Evolutionary conservation across 352 stramenopile species (phyloP), one percentile per base, ranked within the genome.

Genomic region (Globisporangium ultimum): DNA sequence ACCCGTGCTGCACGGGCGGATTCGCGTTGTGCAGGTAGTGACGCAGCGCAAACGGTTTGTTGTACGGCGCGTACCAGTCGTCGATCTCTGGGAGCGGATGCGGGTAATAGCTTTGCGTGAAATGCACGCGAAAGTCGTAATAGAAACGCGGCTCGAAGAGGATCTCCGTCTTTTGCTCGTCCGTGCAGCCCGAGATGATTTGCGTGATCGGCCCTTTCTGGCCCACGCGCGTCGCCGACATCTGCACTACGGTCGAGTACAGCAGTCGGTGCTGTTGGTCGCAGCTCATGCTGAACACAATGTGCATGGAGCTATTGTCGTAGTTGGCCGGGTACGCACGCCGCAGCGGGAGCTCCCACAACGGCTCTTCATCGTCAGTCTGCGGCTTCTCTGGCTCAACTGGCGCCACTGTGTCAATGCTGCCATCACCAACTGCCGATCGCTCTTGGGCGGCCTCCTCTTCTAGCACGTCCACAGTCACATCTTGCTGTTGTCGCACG

Each of bases 61-160:
- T 81, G 62, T 80, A 81, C 38, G 72, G 69, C 18, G 63, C 63
- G 61, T 79, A 84, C 14, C 58, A 2, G 58, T 84, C 71, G n/a
- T 62, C 66, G 21, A 78, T 56, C 48, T 70, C 67, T 20, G 63
- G 64, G 18, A 50, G 53, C 12, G 75, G 75, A 38, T 79, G 64
- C 13, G 62, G 70, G 1, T 61, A 71, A 55, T 72, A 85, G 13
- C 55, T 64, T 12, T 72, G 75, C 28, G 70, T 72, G 58, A 82
- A 78, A 42, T 82, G 72, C 45, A 68, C 57, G 2, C 68, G 67
- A 45, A 72, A 84, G 64, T 84, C 67, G 57, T 76, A 69, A 51
- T 84, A 81, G 28, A 84, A 67, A 22, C 55, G 68, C 53, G 71
- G 71, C 48, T 81, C 66, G 28, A 48, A 13, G 20, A 36, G 59